These are phyloP conservation scores for Chlorella vulgaris DNA, from an alignment of 139 green algal genomes.

Conservation along the genomic window DNA sequence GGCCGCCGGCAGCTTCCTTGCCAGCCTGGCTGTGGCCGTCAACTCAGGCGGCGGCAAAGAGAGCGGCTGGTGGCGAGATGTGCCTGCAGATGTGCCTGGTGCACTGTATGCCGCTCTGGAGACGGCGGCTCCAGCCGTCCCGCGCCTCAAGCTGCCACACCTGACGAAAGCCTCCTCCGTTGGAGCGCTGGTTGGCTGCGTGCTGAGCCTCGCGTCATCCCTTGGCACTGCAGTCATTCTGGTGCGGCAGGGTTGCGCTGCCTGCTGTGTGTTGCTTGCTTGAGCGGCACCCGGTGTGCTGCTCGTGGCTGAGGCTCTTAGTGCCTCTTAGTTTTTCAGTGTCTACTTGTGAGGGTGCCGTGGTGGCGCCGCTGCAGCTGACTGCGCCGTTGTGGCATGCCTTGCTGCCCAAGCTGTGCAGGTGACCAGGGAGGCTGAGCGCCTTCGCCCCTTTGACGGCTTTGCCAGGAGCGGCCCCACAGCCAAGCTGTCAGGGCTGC, in stretches of 20 bases:
- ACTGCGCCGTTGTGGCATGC: not conserved
- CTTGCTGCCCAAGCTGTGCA: not conserved
- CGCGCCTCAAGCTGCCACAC: not conserved
- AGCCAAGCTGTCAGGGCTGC: not conserved
- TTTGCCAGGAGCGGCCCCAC: not conserved
- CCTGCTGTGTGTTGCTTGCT: too few species aligned
- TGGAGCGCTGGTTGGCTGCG: slow-evolving; percentile 1
- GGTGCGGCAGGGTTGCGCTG: too few species aligned
- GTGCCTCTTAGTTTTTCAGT: too few species aligned
- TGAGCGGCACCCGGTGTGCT: too few species aligned
- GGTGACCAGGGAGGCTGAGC: too few species aligned
- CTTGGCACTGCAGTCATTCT: slow-evolving; percentile 11
- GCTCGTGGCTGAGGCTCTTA: too few species aligned
- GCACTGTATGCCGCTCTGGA: slow-evolving; percentile 23
- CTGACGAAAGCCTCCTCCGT: not conserved
- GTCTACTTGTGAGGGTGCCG: too few species aligned
- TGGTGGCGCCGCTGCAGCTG: slow-evolving; percentile 9
- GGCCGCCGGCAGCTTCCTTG: slow-evolving; percentile 10
- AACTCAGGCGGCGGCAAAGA: not conserved
- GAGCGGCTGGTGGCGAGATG: too few species aligned
- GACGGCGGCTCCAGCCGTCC: not conserved
- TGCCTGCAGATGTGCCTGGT: slow-evolving; percentile 9
- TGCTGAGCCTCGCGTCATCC: not conserved
- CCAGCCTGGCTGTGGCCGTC: not conserved
- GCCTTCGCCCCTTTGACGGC: not conserved